Evolutionary conservation across 306 rosid genomes (phyloP).

Genomic region (Abrus pulchellus): DNA sequence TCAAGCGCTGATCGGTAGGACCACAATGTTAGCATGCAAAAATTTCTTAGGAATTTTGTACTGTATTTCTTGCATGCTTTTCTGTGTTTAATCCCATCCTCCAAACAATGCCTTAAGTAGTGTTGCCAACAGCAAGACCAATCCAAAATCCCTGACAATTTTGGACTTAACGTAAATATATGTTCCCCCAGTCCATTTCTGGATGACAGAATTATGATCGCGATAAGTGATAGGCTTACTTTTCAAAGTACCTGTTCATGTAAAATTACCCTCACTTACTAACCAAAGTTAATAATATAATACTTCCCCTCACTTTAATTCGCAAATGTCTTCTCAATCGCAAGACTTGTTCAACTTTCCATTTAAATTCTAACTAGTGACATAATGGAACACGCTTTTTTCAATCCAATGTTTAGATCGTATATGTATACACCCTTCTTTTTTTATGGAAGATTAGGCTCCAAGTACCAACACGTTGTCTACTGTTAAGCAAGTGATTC

Average conservation of each 20-base stretch:
- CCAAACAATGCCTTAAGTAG: not conserved
- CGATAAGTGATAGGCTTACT: conserved; percentile 8
- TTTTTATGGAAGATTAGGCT: not conserved
- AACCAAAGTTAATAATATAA: conserved; percentile 5
- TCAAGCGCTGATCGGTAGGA: too few relatives aligned
- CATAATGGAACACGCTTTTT: not conserved
- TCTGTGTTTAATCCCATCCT: too few relatives aligned
- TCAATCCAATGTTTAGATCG: not conserved
- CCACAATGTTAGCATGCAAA: too few relatives aligned
- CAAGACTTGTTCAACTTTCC: conserved; percentile 16
- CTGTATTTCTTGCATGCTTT: too few relatives aligned
- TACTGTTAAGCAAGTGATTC: not conserved
- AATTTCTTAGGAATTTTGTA: too few relatives aligned
- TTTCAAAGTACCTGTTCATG: conserved; percentile 17
- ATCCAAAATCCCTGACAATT: conserved; percentile 18
- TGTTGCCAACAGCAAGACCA: conserved; percentile 11
- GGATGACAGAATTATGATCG: conserved; percentile 24
- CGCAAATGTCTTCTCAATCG: not conserved
- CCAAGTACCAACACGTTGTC: not conserved
- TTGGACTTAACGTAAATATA: conserved; percentile 25
- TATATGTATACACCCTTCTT: not conserved
- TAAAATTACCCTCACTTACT: not conserved
- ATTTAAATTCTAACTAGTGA: not conserved
- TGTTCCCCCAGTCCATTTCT: conserved; percentile 41
- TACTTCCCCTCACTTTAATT: not conserved